phyloP scores from a whole-genome alignment of 257 asterid species.

The Fraxinus excelsior region DNA sequence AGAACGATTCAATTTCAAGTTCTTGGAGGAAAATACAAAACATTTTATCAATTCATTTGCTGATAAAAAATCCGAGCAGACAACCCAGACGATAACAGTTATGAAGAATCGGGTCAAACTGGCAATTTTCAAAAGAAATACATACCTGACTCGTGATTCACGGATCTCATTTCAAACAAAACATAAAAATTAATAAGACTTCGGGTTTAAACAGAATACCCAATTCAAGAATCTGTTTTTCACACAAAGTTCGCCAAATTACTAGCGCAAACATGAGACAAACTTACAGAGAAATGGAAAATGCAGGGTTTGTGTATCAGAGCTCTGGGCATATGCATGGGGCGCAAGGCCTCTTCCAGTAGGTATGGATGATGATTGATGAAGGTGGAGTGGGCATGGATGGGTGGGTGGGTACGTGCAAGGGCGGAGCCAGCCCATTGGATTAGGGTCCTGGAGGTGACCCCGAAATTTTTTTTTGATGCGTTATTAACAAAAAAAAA shows the following conservation, averaged over 20 bases:
- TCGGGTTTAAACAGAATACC: slow-evolving; percentile 31
- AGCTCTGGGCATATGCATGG: slow-evolving; percentile 28
- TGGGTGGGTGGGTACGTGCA: too few relatives aligned
- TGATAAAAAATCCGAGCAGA: slow-evolving; percentile 36
- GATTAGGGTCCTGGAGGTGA: too few relatives aligned
- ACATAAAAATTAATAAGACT: slow-evolving; percentile 25
- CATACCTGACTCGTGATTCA: slow-evolving; percentile 32
- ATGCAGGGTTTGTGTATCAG: slow-evolving; percentile 22
- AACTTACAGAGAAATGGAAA: slow-evolving; percentile 27
- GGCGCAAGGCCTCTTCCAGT: slow-evolving; percentile 26
- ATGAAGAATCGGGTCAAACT: slow-evolving; percentile 32
- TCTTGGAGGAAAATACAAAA: slow-evolving; percentile 15
- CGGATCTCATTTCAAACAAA: not conserved
- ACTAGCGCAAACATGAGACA: slow-evolving; percentile 10
- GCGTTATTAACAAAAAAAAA: too few relatives aligned
- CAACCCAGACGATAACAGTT: not conserved
- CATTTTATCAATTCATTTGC: not conserved
- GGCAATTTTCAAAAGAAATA: slow-evolving; percentile 28
- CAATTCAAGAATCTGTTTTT: slow-evolving; percentile 25
- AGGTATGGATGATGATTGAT: slow-evolving; percentile 2
- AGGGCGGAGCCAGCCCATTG: too few relatives aligned
- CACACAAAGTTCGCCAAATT: slow-evolving; percentile 8
- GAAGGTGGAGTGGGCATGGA: too few relatives aligned
- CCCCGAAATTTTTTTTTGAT: too few relatives aligned
- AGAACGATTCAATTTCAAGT: not conserved